phyloP scores from a whole-genome alignment of 208 protist species.

The Naegleria lovaniensis region DNA sequence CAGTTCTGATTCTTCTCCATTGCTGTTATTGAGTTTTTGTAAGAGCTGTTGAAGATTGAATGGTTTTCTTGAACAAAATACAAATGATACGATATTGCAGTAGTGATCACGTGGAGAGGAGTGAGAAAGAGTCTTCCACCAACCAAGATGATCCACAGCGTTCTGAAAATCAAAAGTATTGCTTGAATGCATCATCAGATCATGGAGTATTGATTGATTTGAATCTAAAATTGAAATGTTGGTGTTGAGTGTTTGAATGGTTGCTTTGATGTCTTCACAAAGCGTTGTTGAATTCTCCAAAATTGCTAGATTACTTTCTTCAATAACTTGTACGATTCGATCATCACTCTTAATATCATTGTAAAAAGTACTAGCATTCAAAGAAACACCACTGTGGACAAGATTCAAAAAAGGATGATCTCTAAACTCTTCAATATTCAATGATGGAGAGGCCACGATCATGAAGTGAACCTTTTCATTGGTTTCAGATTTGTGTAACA shows the following conservation, averaged over 20 bases:
- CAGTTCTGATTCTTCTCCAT: too few relatives aligned
- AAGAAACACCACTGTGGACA: background rate
- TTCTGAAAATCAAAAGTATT: background rate
- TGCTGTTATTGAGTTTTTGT: too few relatives aligned
- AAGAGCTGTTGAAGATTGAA: background rate
- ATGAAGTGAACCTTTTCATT: background rate
- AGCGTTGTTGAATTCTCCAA: background rate
- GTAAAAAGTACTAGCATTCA: background rate
- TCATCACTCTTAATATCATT: background rate
- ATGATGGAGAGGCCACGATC: background rate
- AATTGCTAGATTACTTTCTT: background rate
- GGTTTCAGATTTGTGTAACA: background rate
- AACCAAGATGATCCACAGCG: background rate
- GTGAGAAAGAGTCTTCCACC: background rate
- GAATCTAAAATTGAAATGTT: background rate
- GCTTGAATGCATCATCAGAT: background rate
- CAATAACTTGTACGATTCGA: background rate
- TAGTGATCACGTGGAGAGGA: background rate
- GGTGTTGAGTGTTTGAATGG: background rate
- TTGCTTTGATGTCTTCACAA: background rate
- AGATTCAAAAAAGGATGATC: background rate
- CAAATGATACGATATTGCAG: background rate
- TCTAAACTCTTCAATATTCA: background rate
- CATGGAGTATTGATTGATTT: background rate
- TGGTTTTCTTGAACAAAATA: background rate